These are phyloP conservation scores for Solanum hybrid DNA, from an alignment of 305 asterid species.

Conservation along the genomic window DNA sequence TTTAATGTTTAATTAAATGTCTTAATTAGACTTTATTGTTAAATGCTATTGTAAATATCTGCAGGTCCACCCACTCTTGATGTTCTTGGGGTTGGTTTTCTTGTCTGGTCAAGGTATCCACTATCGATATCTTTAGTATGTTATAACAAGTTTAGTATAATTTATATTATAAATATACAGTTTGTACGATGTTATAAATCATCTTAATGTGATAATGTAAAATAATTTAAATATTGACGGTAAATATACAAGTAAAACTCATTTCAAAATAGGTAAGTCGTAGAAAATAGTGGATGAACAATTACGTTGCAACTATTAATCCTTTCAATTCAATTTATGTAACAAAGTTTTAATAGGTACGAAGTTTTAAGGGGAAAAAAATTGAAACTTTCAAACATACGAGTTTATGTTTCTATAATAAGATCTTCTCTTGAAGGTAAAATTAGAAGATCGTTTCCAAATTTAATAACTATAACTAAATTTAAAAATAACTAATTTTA, in stretches of 20 bases:
- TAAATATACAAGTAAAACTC: neutral
- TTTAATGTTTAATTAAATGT: neutral
- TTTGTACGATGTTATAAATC: neutral
- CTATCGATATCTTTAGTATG: neutral
- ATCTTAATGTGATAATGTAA: neutral
- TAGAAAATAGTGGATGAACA: neutral
- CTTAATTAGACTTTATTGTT: neutral
- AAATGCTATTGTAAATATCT: neutral
- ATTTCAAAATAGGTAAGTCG: neutral
- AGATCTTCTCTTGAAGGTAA: neutral
- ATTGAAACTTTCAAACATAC: too few species aligned
- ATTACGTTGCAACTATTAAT: neutral
- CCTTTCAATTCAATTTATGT: neutral
- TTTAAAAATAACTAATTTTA: too few species aligned
- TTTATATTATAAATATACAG: neutral
- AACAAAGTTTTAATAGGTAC: neutral
- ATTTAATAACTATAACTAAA: neutral
- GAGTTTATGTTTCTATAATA: neutral
- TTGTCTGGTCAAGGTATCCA: constrained; percentile 64
- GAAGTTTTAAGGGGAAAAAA: neutral
- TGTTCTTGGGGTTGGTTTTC: constrained; percentile 68
- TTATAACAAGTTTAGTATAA: neutral
- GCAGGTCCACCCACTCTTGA: constrained; percentile 86
- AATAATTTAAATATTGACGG: too few species aligned
- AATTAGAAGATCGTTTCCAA: neutral